phyloP scores from a whole-genome alignment of 2,329 filamentous ascomycete species.

The Penicillium sp. region DNA sequence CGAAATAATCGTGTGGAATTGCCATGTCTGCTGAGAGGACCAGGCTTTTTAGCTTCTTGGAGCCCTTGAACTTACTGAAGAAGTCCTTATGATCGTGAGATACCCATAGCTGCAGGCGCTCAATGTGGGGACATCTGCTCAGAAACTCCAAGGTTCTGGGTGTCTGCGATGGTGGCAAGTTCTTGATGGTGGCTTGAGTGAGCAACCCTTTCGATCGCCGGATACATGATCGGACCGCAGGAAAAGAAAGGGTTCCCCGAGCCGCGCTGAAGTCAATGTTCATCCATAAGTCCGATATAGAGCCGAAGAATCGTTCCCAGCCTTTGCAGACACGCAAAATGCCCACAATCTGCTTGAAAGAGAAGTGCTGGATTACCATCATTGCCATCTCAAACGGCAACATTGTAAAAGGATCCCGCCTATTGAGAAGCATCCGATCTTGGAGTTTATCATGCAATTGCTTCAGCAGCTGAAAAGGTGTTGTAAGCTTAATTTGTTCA shows the following conservation, averaged over 20 bases:
- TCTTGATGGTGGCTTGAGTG: constrained; percentile 31
- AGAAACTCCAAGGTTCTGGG: constrained; percentile 31
- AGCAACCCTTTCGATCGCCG: constrained; percentile 35
- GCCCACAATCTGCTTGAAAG: constrained; percentile 51
- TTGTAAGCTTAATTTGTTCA: neutral
- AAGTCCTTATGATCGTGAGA: constrained; percentile 20
- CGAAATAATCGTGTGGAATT: constrained; percentile 25
- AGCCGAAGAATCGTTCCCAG: constrained; percentile 55
- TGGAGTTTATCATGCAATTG: constrained; percentile 49
- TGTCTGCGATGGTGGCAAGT: constrained; percentile 26
- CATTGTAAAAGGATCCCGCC: constrained; percentile 51
- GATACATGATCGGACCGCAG: constrained; percentile 37
- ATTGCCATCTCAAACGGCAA: constrained; percentile 57
- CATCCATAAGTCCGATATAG: constrained; percentile 51
- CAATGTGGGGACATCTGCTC: constrained; percentile 36
- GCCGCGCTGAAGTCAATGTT: constrained; percentile 54
- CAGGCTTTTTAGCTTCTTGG: constrained; percentile 27
- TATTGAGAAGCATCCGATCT: constrained; percentile 29
- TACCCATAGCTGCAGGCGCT: constrained; percentile 31
- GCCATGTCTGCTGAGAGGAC: constrained; percentile 26
- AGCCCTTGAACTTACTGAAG: constrained; percentile 28
- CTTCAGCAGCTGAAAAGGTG: constrained; percentile 39
- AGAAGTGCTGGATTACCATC: constrained; percentile 53
- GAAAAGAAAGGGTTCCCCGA: constrained; percentile 41
- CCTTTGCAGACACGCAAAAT: constrained; percentile 56